Percentiles rank a stretch among this genome's conserved stretches.
Conservation (phyloP, 2,329 filamentous ascomycete species). For the Didymella arachidicola region DNA sequence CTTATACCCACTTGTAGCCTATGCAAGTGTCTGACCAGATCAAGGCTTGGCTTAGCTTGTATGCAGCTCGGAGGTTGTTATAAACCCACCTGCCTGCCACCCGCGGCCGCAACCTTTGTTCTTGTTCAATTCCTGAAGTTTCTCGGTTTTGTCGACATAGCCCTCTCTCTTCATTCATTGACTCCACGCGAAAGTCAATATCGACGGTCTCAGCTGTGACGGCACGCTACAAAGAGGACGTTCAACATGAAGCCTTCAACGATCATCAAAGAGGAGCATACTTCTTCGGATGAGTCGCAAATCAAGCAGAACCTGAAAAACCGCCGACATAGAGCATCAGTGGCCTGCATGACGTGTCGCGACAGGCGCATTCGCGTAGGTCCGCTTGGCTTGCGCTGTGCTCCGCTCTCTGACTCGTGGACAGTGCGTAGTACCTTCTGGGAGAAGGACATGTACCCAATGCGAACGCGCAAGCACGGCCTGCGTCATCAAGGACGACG, state of each 20-base stretch:
- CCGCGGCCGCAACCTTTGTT: conserved; percentile 1
- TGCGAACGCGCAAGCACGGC: conserved; percentile 61
- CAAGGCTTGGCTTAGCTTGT: conserved; percentile 15
- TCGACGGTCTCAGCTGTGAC: background rate
- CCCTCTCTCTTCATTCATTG: background rate
- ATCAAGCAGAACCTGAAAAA: conserved; percentile 38
- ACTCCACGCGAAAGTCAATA: background rate
- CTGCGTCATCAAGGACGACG: conserved; percentile 66
- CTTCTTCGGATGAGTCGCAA: conserved; percentile 16
- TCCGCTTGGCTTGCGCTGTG: conserved; percentile 1
- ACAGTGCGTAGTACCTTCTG: conserved; percentile 63
- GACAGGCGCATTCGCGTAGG: conserved; percentile 54
- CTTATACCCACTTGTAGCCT: conserved; percentile 13
- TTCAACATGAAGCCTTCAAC: background rate
- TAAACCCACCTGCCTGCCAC: conserved; percentile 5
- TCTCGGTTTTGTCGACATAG: background rate
- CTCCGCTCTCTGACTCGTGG: conserved; percentile 32
- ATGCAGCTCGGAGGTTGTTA: conserved; percentile 13
- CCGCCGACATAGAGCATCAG: conserved; percentile 57
- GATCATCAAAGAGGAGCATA: conserved; percentile 14
- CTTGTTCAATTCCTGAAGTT: background rate
- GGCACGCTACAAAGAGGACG: background rate
- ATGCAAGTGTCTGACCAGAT: conserved; percentile 11
- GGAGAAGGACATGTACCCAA: conserved; percentile 61
- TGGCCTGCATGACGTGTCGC: conserved; percentile 64